Evolutionary conservation across 140 eudicot species (phyloP).

Genomic region (Artemisia princeps): DNA sequence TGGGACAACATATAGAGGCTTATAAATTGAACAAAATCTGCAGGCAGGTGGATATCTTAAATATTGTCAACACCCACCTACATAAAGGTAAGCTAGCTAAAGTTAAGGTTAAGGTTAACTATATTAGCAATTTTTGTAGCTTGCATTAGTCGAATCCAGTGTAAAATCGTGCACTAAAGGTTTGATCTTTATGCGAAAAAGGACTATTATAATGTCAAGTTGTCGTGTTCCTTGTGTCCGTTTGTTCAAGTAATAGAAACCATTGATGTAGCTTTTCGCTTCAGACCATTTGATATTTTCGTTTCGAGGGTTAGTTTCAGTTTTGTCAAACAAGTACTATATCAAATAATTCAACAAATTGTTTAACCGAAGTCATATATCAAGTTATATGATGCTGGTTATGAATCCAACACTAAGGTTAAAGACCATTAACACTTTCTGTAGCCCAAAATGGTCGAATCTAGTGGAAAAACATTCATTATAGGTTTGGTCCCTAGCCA

Average conservation of each 20-base stretch:
- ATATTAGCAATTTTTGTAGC: constrained; percentile 8
- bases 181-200: constrained; percentile 4
- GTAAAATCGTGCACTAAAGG: constrained; percentile 15
- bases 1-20: constrained; percentile 18
- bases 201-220: constrained; percentile 9
- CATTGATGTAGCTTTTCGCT: background rate
- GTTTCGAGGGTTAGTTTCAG: background rate
- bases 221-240: constrained; percentile 3
- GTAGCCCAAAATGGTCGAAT: no score
- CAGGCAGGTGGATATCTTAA: constrained; percentile 20
- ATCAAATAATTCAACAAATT: background rate
- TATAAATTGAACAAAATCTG: constrained; percentile 22
- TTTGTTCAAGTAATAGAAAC: constrained; percentile 17
- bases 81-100: constrained; percentile 19
- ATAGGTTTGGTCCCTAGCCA: background rate
- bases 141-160: background rate
- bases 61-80: constrained; percentile 26
- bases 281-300: constrained; percentile 5
- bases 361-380: background rate
- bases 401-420: background rate
- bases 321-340: no score
- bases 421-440: background rate
- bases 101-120: constrained; percentile 4
- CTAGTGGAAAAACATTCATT: no score
- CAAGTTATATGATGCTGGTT: background rate